Conservation (phyloP, 2,329 filamentous ascomycete species). For the Parasarocladium wereldwijsianum region DNA sequence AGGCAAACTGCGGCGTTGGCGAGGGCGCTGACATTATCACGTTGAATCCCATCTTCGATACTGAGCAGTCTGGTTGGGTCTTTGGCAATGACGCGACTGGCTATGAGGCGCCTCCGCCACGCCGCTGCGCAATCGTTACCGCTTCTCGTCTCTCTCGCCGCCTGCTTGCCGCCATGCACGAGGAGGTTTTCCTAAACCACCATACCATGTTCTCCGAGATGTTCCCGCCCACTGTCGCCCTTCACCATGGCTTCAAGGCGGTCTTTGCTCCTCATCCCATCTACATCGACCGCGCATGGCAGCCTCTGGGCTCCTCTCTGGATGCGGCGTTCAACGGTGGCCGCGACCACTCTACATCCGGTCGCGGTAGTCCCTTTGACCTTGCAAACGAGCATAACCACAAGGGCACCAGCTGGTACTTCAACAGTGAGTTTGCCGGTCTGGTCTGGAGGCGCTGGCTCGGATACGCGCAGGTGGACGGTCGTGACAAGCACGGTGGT, state of each 20-base stretch:
- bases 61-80: slow-evolving; percentile 57
- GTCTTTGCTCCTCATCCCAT: slow-evolving; percentile 72
- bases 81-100: slow-evolving; percentile 57
- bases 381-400: slow-evolving; percentile 67
- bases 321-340: slow-evolving; percentile 70
- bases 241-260: slow-evolving; percentile 67
- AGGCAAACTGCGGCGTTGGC: slow-evolving; percentile 45
- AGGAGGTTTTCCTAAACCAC: slow-evolving; percentile 51
- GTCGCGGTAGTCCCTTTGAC: slow-evolving; percentile 52
- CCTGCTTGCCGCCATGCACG: slow-evolving; percentile 57
- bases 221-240: slow-evolving; percentile 55
- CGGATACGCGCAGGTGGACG: slow-evolving; percentile 38
- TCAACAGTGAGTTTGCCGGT: slow-evolving; percentile 62
- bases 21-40: slow-evolving; percentile 66
- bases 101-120: slow-evolving; percentile 47
- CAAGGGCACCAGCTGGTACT: slow-evolving; percentile 72
- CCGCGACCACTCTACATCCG: slow-evolving; percentile 48
- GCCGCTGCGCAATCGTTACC: slow-evolving; percentile 58
- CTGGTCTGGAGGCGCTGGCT: slow-evolving; percentile 73
- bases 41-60: slow-evolving; percentile 63
- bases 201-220: slow-evolving; percentile 70
- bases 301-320: slow-evolving; percentile 42
- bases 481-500: slow-evolving; percentile 33
- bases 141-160: slow-evolving; percentile 53
- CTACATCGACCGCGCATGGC: slow-evolving; percentile 65